Conservation (phyloP, 306 rosid genomes). For the Ziziphus jujuba region DNA sequence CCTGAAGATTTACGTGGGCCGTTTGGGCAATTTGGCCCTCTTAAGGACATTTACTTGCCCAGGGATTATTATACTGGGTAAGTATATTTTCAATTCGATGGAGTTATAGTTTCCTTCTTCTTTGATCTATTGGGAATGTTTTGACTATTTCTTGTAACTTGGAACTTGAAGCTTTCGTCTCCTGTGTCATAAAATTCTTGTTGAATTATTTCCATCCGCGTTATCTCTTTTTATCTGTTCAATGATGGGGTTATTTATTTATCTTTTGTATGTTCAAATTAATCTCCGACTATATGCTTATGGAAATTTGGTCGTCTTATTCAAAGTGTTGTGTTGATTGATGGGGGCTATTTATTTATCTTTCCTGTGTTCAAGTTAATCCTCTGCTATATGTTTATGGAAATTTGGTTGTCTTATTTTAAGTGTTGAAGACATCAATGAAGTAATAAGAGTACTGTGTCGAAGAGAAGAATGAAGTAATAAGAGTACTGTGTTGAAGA, state of each 20-base stretch:
- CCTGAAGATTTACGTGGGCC: constrained; percentile 62
- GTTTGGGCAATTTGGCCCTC: constrained; percentile 71
- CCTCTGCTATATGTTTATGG: constrained; percentile 50
- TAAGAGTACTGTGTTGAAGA: constrained; percentile 64
- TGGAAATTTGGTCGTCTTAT: constrained; percentile 71
- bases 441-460: constrained; percentile 67
- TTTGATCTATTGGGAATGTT: background rate
- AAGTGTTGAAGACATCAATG: constrained; percentile 80
- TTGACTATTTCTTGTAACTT: background rate
- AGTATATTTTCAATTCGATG: constrained; percentile 16
- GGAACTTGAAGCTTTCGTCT: background rate
- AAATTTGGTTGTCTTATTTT: constrained; percentile 70
- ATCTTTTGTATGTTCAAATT: constrained; percentile 5
- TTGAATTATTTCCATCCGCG: too few relatives aligned
- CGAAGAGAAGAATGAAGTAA: constrained; percentile 69
- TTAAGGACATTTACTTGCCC: constrained; percentile 83
- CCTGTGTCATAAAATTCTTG: too few relatives aligned
- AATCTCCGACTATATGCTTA: constrained; percentile 43
- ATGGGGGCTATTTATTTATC: constrained; percentile 14
- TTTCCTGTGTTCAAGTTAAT: constrained; percentile 6
- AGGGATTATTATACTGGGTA: constrained; percentile 84
- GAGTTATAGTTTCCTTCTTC: background rate
- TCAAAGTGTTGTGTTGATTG: constrained; percentile 52
- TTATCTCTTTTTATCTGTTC: too few relatives aligned
- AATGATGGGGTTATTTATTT: constrained; percentile 8